Conservation (phyloP, 257 asterid species). For the Solanum appendiculatum region DNA sequence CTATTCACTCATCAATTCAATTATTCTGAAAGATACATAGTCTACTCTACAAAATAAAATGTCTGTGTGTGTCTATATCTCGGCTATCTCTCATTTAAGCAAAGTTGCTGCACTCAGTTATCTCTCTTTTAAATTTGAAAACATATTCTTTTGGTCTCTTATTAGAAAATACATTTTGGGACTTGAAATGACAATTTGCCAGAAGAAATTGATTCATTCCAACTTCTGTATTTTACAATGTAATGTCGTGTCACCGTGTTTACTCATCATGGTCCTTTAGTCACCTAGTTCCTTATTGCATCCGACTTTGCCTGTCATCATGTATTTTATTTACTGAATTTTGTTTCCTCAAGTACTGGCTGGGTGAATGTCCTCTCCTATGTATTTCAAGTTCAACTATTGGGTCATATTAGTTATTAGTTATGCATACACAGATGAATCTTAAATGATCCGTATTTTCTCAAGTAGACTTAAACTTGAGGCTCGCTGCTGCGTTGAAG, state of each 20-base stretch:
- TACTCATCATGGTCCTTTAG: not conserved
- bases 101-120: not conserved
- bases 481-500: not conserved
- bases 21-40: not conserved
- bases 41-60: not conserved
- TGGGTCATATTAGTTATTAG: not conserved
- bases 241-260: not conserved
- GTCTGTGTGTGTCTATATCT: not conserved
- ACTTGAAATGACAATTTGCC: not conserved
- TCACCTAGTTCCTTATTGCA: not conserved
- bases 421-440: not conserved
- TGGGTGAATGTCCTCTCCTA: not conserved
- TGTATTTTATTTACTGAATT: not conserved
- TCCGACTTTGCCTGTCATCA: not conserved
- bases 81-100: not conserved
- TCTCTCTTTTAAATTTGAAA: not conserved
- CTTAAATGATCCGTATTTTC: not conserved
- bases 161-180: not conserved
- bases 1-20: not conserved
- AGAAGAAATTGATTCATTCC: not conserved
- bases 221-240: not conserved
- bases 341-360: not conserved
- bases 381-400: not conserved
- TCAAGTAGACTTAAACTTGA: not conserved
- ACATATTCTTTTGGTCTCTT: not conserved